Evolutionary conservation across 73 alveolate genomes (phyloP), one percentile per base, ranked within the genome.

Genomic region (Diophrys appendiculata): DNA sequence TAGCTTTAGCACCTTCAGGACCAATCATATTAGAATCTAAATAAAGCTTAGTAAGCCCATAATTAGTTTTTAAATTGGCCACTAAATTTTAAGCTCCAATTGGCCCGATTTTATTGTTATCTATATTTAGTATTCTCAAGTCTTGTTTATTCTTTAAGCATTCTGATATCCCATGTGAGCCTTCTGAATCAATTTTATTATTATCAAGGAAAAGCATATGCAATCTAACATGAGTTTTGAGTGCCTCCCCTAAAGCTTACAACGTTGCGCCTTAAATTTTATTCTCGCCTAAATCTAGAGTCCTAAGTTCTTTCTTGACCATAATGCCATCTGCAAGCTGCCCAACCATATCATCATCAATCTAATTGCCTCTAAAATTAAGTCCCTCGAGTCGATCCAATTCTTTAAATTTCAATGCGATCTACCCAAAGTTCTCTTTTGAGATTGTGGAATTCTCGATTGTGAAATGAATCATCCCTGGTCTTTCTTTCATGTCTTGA

Each of bases 211-310:
- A 87, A 52, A 87, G 81, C 83, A 73, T 84, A 55, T 87, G 94
- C 13, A 87, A 77, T 8, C 94, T 56, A 13, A 87, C 94, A 52
- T 87, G 94, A 29, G 94, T 80, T 54, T 83, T 72, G 8, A 87
- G 56, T 29, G 90, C 83, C 2, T 87, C 90, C 8, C 94, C 94
- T 8, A 87, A 55, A 11, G 33, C 26, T 22, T 25, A 26, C 8
- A 87, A 72, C 25, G 84, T 72, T 35, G 32, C 68, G 27, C 76
- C 84, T 0, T 68, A 54, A 18, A 87, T 52, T n/a, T 73, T 65
- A 54, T 87, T 87, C 52, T 87, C 94, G 0, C 94, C 94, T 55
- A 87, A 60, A 69, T 87, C 94, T 5, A 87, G 84, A 22, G 90
- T 72, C 88, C 94, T 87, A 0, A 87, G 74, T 64, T 87, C 94